Percentiles rank a stretch among this genome's conserved stretches.
Evolutionary conservation across 495 filamentous ascomycete genomes (phyloP).

Genomic region (Aspergillus coremiiformis): DNA sequence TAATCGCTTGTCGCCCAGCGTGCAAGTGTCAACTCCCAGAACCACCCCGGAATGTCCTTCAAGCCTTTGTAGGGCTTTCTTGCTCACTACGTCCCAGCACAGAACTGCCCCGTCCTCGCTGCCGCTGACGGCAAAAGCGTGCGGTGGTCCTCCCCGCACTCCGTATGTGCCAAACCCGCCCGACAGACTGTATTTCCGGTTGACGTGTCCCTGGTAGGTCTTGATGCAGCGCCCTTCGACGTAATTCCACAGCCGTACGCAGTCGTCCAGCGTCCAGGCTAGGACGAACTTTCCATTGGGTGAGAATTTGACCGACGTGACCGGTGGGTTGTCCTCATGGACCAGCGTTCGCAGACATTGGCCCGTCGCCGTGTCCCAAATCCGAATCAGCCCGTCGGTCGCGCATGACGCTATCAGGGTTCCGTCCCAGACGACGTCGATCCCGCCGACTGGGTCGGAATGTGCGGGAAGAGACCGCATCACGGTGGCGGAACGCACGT

Average conservation of each 20-base stretch:
- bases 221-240: constrained; percentile 82
- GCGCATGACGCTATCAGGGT: constrained; percentile 86
- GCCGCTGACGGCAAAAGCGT: constrained; percentile 67
- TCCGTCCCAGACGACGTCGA: constrained; percentile 87
- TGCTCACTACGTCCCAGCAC: constrained; percentile 83
- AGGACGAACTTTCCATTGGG: constrained; percentile 90
- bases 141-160: constrained; percentile 28
- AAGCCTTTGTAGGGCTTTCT: constrained; percentile 67
- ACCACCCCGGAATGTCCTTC: constrained; percentile 74
- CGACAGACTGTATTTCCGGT: constrained; percentile 72
- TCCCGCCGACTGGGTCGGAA: constrained; percentile 86
- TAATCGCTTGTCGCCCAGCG: constrained; percentile 27
- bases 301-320: constrained; percentile 83
- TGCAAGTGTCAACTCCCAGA: constrained; percentile 66
- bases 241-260: constrained; percentile 90
- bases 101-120: constrained; percentile 82
- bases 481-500: constrained; percentile 71
- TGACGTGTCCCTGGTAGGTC: constrained; percentile 92
- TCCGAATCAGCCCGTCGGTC: constrained; percentile 79
- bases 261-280: constrained; percentile 85
- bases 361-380: constrained; percentile 94
- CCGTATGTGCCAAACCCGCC: constrained; percentile 71
- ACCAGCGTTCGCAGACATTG: constrained; percentile 92
- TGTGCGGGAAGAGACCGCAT: constrained; percentile 93
- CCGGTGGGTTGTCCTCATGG: constrained; percentile 90